Evolutionary conservation across 208 protist genomes (phyloP).

Genomic region (Crithidia acanthocephali): DNA sequence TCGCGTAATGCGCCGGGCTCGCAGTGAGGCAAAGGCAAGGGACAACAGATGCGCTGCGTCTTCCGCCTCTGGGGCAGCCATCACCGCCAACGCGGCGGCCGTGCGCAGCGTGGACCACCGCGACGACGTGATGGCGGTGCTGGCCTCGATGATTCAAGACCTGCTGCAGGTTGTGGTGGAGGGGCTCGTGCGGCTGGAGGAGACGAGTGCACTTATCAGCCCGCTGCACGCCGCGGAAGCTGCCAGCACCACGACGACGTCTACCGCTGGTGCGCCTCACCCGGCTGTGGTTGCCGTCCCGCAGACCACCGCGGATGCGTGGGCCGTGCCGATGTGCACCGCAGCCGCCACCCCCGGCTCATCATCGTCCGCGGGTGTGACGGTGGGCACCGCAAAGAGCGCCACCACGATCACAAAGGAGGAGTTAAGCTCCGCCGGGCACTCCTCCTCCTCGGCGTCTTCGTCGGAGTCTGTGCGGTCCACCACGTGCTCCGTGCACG

Average conservation of each 20-base stretch:
- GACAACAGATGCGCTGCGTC: conserved; percentile 1
- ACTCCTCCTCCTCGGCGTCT: conserved; percentile 3
- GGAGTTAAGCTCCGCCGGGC: conserved; percentile 3
- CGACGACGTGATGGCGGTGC: conserved; percentile 15
- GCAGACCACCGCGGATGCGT: background rate
- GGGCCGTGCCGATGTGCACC: background rate
- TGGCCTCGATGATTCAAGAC: conserved; percentile 50
- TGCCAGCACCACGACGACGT: background rate
- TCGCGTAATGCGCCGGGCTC: conserved; percentile 18
- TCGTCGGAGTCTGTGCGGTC: background rate
- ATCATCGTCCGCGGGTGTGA: background rate
- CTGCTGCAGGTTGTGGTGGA: conserved; percentile 80
- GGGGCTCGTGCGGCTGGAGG: conserved; percentile 75
- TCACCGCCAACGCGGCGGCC: background rate
- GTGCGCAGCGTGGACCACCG: conserved; percentile 8
- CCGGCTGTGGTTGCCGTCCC: background rate
- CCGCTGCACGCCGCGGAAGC: conserved; percentile 21
- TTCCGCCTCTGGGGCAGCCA: background rate
- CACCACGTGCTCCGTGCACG: background rate
- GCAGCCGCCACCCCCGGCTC: background rate
- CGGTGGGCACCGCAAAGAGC: background rate
- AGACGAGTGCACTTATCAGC: conserved; percentile 47
- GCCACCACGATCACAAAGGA: background rate
- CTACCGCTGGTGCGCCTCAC: background rate
- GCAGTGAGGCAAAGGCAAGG: conserved; percentile 17